phyloP scores from a whole-genome alignment of 139 green algal species.

The Bryopsis sp. region DNA sequence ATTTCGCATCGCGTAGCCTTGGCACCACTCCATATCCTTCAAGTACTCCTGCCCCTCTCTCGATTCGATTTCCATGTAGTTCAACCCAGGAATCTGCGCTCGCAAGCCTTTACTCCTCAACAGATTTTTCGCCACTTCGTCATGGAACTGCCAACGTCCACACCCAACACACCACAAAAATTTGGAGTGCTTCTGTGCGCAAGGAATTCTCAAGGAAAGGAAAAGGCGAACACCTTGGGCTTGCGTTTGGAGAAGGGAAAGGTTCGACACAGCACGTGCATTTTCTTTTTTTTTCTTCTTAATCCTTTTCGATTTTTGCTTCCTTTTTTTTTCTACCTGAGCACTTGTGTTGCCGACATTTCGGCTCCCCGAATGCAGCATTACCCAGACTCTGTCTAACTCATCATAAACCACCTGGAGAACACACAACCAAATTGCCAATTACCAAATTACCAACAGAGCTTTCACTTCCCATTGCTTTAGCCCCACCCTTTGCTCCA shows the following conservation, averaged over 20 bases:
- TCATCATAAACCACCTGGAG: conserved; percentile 34
- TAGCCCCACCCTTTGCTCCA: too few relatives aligned
- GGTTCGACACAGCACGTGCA: too few relatives aligned
- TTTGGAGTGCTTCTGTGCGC: too few relatives aligned
- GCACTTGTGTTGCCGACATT: conserved; percentile 36
- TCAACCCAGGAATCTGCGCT: conserved; percentile 15
- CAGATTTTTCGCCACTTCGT: conserved; percentile 22
- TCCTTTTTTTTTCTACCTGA: too few relatives aligned
- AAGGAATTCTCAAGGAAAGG: too few relatives aligned
- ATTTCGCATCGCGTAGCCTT: conserved; percentile 33
- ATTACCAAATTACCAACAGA: neutral
- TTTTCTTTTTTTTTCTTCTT: too few relatives aligned
- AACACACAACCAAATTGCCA: neutral
- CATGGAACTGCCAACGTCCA: conserved; percentile 23
- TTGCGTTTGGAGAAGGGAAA: too few relatives aligned
- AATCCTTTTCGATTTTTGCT: too few relatives aligned
- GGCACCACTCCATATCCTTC: conserved; percentile 35
- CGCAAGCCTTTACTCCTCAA: conserved; percentile 17
- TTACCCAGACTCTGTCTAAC: conserved; percentile 26
- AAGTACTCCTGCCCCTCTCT: conserved; percentile 24
- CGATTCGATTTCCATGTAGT: conserved; percentile 29
- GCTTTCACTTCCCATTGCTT: too few relatives aligned
- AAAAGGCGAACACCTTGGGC: too few relatives aligned
- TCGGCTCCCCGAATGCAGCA: conserved; percentile 36
- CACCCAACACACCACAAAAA: too few relatives aligned